Evolutionary conservation across 805 yeast species (phyloP).

Genomic region (Candida dajiaensis): DNA sequence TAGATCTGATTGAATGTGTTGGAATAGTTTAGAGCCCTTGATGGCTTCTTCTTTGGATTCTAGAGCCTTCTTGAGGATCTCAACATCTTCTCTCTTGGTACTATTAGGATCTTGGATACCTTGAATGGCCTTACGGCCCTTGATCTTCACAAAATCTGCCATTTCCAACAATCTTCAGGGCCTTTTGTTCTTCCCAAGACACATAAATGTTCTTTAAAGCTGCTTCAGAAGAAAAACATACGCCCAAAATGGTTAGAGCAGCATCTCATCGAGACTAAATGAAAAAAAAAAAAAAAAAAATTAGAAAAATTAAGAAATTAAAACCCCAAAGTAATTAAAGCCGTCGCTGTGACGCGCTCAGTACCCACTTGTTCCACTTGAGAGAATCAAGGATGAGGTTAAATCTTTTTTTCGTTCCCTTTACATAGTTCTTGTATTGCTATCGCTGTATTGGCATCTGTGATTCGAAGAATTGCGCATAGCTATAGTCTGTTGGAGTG

Average conservation of each 20-base stretch:
- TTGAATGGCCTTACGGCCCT: not conserved
- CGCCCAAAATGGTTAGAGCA: not conserved
- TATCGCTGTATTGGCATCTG: too few species aligned
- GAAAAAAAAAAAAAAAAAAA: too few species aligned
- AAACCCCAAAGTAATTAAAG: too few species aligned
- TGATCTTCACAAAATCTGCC: not conserved
- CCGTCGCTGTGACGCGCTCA: too few species aligned
- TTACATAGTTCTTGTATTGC: too few species aligned
- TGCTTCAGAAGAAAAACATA: not conserved
- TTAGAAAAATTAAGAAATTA: too few species aligned
- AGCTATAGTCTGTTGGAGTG: too few species aligned
- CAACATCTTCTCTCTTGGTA: slow-evolving; percentile 1
- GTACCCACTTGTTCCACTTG: too few species aligned
- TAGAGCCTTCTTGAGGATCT: slow-evolving; percentile 8
- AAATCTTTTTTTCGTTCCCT: too few species aligned
- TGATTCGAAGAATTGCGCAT: too few species aligned
- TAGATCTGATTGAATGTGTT: slow-evolving; percentile 19
- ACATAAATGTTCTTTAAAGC: not conserved
- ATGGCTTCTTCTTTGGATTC: slow-evolving; percentile 19
- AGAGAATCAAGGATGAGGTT: too few species aligned
- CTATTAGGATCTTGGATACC: slow-evolving; percentile 1
- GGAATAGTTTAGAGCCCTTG: slow-evolving; percentile 24
- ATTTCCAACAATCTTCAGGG: not conserved
- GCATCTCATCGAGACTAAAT: slow-evolving; percentile 5
- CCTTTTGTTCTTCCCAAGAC: not conserved